Evolutionary conservation across 331 rosid species (phyloP), one percentile per base, ranked within the genome.

Genomic region (Cydonia oblonga): DNA sequence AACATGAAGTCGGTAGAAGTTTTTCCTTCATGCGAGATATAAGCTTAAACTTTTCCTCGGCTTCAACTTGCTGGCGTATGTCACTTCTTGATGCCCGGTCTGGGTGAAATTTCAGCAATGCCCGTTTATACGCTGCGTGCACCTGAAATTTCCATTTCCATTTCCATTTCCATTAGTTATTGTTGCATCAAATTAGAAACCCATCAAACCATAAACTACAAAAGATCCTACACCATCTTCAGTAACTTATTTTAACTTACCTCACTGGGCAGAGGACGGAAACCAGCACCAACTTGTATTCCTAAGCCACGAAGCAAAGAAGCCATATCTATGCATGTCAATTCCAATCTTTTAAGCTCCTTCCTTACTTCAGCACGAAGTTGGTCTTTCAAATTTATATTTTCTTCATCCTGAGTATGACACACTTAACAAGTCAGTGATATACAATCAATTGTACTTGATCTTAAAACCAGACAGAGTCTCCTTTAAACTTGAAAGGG

Each of bases 41-140:
- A 32, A 92, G 92, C 86, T 92, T 92, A 80, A 85, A 92, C 70
- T 89, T 92, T 79, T 92, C 98, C 85, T 92, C 98, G 1, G 97
- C 89, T 66, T 90, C 98, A 70, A 90, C 98, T 82, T 85, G 96
- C 79, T 80, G 82, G 7, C 87, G 90, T 20, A 87, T 75, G 66
- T 88, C 91, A 3, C 84, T 68, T 84, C 85, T 88, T 38, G 97
- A 88, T 23, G 96, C 91, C 49, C 98, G 87, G 57, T 92, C 98
- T 0, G 98, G 98, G 71, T 92, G 98, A 74, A 90, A 92, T 83
- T 79, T 90, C 2, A 92, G 74, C 84, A 92, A 30, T 22, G 98
- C 98, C 62, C 82, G 84, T 78, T 83, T 92, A 82, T 83, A 92
- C 40, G 98, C 98, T 53, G 92, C 85, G 1, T 85, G 88, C 68